These are phyloP conservation scores for Candida corydali DNA, from an alignment of 805 yeast species.

Conservation along the genomic window DNA sequence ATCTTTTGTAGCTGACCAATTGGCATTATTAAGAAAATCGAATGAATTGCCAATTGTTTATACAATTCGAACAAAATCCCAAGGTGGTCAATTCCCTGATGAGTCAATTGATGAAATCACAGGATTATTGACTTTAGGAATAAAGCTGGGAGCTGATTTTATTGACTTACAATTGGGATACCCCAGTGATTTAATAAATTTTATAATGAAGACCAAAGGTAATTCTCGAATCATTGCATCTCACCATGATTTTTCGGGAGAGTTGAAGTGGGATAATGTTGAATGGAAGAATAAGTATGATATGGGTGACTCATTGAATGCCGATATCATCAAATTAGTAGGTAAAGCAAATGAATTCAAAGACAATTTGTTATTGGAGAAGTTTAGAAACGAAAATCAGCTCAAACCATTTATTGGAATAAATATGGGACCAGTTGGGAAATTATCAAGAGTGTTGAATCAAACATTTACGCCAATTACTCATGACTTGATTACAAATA, in stretches of 20 bases:
- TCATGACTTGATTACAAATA: constrained; percentile 57
- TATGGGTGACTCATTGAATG: constrained; percentile 59
- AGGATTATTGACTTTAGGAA: constrained; percentile 54
- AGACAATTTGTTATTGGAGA: constrained; percentile 71
- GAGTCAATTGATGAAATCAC: constrained; percentile 44
- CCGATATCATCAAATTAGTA: constrained; percentile 78
- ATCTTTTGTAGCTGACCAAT: constrained; percentile 66
- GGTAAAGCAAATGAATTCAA: constrained; percentile 62
- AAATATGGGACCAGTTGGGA: constrained; percentile 76
- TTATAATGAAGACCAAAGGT: constrained; percentile 49
- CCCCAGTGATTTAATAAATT: constrained; percentile 52
- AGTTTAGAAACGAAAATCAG: constrained; percentile 56
- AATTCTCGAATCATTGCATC: constrained; percentile 77
- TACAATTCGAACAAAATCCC: constrained; percentile 72
- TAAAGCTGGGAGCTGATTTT: constrained; percentile 74
- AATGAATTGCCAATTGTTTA: constrained; percentile 72
- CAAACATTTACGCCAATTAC: constrained; percentile 79
- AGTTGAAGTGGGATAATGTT: constrained; percentile 57
- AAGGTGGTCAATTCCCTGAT: constrained; percentile 82
- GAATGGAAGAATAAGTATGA: constrained; percentile 75
- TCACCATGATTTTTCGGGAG: constrained; percentile 69
- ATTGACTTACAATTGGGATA: constrained; percentile 76
- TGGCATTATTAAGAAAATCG: constrained; percentile 62
- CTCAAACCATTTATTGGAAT: constrained; percentile 72
- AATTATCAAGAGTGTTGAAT: constrained; percentile 75